Conservation (phyloP, 1,284 basidiomycete genomes). For the Fomitopsis pinicola region DNA sequence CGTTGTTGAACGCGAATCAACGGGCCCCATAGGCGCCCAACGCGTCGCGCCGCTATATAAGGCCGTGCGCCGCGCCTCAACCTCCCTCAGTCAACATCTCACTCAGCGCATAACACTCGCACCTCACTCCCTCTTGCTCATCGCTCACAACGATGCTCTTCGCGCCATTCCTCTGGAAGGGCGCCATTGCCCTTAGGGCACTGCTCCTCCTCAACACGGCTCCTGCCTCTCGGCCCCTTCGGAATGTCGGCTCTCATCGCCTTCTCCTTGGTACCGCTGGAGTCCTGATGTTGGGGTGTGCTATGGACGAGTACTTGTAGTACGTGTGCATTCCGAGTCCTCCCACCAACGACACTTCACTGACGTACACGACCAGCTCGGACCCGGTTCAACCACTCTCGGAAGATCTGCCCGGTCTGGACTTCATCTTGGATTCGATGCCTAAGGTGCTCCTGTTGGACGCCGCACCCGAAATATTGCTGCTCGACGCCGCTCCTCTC, state of each 20-base stretch:
- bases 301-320: not conserved
- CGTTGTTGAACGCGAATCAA: too few relatives aligned
- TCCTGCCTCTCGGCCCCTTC: not conserved
- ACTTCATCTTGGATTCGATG: too few relatives aligned
- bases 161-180: not conserved
- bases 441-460: too few relatives aligned
- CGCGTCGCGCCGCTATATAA: too few relatives aligned
- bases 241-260: not conserved
- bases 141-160: not conserved
- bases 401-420: too few relatives aligned
- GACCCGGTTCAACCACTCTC: too few relatives aligned
- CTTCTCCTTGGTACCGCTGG: not conserved
- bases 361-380: too few relatives aligned
- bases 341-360: too few relatives aligned
- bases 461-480: not conserved
- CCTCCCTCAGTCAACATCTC: too few relatives aligned
- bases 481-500: not conserved
- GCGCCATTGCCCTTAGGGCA: not conserved
- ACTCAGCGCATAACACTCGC: too few relatives aligned
- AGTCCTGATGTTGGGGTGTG: not conserved
- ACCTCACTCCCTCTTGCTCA: not conserved
- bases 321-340: not conserved
- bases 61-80: too few relatives aligned
- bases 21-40: too few relatives aligned
- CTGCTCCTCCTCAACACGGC: not conserved